Evolutionary conservation across 768 basidiomycete genomes (phyloP).

Genomic region (Suillus cothurnatus): DNA sequence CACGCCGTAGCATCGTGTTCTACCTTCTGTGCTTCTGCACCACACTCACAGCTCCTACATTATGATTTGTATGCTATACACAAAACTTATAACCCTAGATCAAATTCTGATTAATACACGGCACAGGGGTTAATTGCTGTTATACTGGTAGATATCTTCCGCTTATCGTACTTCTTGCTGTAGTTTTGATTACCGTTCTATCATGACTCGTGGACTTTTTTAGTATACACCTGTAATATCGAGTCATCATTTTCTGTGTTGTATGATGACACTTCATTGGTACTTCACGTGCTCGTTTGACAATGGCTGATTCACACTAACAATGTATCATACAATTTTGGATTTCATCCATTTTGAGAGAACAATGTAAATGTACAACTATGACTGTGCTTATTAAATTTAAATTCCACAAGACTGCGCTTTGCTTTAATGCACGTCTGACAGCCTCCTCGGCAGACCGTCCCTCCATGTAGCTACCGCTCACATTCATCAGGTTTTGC

Average conservation of each 20-base stretch:
- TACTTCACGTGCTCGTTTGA: neutral
- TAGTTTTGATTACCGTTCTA: neutral
- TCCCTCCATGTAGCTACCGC: constrained; percentile 44
- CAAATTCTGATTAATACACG: neutral
- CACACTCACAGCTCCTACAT: neutral
- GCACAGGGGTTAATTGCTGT: constrained; percentile 2
- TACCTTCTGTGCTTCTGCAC: neutral
- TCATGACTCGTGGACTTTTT: neutral
- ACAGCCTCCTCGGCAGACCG: constrained; percentile 24
- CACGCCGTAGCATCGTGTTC: constrained; percentile 8
- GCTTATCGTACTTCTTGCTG: neutral
- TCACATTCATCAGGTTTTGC: constrained; percentile 29
- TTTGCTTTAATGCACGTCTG: neutral
- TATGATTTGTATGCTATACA: constrained; percentile 14
- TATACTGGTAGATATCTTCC: neutral
- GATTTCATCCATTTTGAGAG: neutral
- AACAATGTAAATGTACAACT: neutral
- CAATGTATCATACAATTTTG: neutral
- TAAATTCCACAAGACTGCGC: neutral
- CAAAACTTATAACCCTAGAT: neutral
- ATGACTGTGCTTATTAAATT: neutral
- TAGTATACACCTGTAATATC: neutral
- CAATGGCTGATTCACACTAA: neutral
- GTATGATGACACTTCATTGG: neutral
- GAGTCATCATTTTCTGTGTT: constrained; percentile 1